These are phyloP conservation scores for Aciculosporium take DNA, from an alignment of 2,329 filamentous ascomycete genomes.

Conservation along the genomic window DNA sequence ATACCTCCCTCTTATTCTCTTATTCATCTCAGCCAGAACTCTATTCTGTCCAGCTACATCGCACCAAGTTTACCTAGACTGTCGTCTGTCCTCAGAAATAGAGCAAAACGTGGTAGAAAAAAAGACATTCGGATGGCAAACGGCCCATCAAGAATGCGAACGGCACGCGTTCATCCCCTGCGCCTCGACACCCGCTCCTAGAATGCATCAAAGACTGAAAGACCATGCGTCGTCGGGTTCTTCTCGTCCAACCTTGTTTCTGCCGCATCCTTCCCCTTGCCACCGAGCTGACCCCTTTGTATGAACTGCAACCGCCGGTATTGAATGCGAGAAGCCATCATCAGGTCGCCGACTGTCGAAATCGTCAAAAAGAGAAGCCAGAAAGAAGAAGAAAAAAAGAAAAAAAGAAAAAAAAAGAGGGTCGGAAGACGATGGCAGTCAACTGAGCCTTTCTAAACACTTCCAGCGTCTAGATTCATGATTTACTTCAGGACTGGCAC, in stretches of 20 bases:
- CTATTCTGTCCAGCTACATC: background rate
- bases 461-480: background rate
- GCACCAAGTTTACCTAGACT: background rate
- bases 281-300: background rate
- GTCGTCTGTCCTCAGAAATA: background rate
- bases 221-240: background rate
- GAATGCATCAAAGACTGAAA: background rate
- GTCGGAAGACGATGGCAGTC: background rate
- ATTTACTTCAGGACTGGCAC: constrained; percentile 8
- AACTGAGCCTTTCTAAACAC: background rate
- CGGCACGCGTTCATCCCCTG: background rate
- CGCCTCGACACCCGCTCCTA: constrained; percentile 6
- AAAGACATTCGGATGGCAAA: background rate
- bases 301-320: background rate
- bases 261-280: background rate
- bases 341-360: background rate
- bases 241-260: background rate
- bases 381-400: background rate
- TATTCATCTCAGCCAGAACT: background rate
- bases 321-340: background rate
- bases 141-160: background rate
- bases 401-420: background rate
- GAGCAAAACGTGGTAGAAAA: background rate
- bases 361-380: background rate
- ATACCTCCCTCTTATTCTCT: too few relatives aligned